These are phyloP conservation scores for Candida sanyiensis DNA, from an alignment of 805 yeast species.

Conservation along the genomic window DNA sequence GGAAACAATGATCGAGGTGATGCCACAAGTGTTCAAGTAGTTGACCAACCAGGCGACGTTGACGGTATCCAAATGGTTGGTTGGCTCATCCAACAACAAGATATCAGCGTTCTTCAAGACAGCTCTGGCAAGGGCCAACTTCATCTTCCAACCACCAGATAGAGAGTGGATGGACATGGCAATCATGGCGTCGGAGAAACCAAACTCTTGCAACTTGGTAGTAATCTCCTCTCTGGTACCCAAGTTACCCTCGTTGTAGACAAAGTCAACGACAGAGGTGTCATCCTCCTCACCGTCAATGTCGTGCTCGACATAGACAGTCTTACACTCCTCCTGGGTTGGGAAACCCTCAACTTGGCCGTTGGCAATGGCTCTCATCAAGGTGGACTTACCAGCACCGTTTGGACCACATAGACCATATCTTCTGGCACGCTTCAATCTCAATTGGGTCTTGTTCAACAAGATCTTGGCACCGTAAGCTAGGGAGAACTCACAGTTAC, in stretches of 20 bases:
- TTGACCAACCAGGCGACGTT: constrained; percentile 99
- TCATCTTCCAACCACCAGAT: constrained; percentile 99
- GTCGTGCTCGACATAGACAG: constrained; percentile 99
- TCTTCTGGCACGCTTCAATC: constrained; percentile 98
- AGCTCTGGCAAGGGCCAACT: constrained; percentile 98
- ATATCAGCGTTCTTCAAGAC: constrained; percentile 98
- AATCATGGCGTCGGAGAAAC: constrained; percentile 91
- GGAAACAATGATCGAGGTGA: constrained; percentile 96
- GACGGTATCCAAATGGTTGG: constrained; percentile 99
- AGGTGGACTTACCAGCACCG: constrained; percentile 99
- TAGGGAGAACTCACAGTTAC: constrained; percentile 99
- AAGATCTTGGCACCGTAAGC: constrained; percentile 99
- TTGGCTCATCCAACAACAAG: constrained; percentile 97
- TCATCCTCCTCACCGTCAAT: constrained; percentile 98
- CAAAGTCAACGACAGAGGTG: constrained; percentile 89
- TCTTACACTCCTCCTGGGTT: constrained; percentile 96
- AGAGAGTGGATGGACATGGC: constrained; percentile 90
- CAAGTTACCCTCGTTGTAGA: constrained; percentile 66
- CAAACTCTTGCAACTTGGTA: constrained; percentile 80
- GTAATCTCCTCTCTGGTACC: constrained; percentile 66
- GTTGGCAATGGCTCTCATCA: constrained; percentile 95
- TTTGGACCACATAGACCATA: constrained; percentile 99
- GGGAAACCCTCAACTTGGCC: constrained; percentile 99
- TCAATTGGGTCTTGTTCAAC: constrained; percentile 98
- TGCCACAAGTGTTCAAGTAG: constrained; percentile 98